Base-by-base conservation (phyloP, 257 asterid species). In the Primulina eburnea region DNA sequence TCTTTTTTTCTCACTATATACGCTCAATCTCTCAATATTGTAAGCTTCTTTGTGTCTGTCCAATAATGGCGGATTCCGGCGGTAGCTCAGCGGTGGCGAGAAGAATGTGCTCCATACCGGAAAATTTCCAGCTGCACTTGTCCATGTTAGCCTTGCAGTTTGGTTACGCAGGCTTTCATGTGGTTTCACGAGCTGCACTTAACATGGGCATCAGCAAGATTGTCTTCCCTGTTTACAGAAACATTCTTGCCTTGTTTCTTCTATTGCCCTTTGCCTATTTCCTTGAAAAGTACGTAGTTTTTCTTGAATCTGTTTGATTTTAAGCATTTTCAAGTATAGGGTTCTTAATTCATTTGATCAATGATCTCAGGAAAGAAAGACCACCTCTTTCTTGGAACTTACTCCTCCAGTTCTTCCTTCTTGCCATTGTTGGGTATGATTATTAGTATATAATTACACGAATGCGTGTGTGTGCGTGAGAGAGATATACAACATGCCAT, bases 181-280 rank as follows among this genome's bases (percentile, higher is more conserved):
- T 95, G 10, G 98, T 95, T 26, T 95, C 99, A 2, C 73, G 98
- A 34, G 84, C 87, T 26, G 99, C 99, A 63, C 99, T 95, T 65
- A 95, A 95, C 73, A 95, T 92, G 97, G 99, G 99, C 52, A 95
- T 95, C 8, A 95, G 99, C 94, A 95, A 95, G 82, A 85, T 95
- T 21, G 99, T 95, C 4, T 95, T 89, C 84, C 90, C 98, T 0
- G 96, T 95, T 68, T 95, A 95, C 64, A 77, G 99, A 60, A 95
- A 95, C 90, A 84, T 92, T 35, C 87, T 92, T n/a, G 99, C 99
- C 35, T 81, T 95, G 70, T 67, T 95, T 20, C 93, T 95, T 4
- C 98, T 95, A 75, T 58, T 90, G 75, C 99, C 99, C 65, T 92
- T 95, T 43, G 98, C 99, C 75, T 95, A 92, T 56, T 95, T 95